Evolutionary conservation across 164 flowering plant genomes (phyloP), one percentile per base, ranked within the genome.

Genomic region (Aristolochia contorta): DNA sequence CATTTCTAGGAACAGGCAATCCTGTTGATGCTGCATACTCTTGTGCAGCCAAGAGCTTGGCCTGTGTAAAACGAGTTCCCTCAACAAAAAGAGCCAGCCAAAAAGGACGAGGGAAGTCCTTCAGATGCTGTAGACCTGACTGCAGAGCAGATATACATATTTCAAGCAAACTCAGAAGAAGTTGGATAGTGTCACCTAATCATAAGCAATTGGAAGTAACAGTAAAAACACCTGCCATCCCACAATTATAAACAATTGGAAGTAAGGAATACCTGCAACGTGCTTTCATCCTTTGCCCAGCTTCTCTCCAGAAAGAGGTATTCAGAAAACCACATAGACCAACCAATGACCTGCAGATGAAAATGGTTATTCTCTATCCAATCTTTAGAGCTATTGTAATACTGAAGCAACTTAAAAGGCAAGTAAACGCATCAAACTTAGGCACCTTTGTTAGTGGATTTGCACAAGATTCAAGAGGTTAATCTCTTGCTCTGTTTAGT

Each of bases 261-360:
- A 27, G 19, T 41, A 33, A 12, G 19, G 16, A 52, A 55, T 68
- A 92, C 98, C 94, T 92, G 86, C 65, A 92, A 70, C 43, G 86
- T 92, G 67, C 47, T 79, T 77, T 92, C 96, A 80, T 92, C 98
- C 77, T 84, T 92, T 37, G 85, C 94, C 98, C 97, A 89, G 69
- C 69, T 89, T 80, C 98, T 83, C 78, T 89, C 98, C 67, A 92
- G 75, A 68, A 89, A 92, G 23, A 92, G 75, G 65, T 89, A 92
- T 66, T 92, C 98, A 23, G 98, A 87, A 68, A 92, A 92, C 96
- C 96, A 89, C 96, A 92, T 89, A 32, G 98, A 92, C 98, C 98
- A 92, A 25, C 98, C 98, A 72, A 89, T 77, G 52, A 89, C 95
- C 97, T 92, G 80, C 69, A 72, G 16, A 54, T 15, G 54, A 33